Percentiles rank a stretch among this genome's conserved stretches.
These are phyloP conservation scores for Scutellaria galericulata DNA, from an alignment of 257 asterid genomes.

Conservation along the genomic window DNA sequence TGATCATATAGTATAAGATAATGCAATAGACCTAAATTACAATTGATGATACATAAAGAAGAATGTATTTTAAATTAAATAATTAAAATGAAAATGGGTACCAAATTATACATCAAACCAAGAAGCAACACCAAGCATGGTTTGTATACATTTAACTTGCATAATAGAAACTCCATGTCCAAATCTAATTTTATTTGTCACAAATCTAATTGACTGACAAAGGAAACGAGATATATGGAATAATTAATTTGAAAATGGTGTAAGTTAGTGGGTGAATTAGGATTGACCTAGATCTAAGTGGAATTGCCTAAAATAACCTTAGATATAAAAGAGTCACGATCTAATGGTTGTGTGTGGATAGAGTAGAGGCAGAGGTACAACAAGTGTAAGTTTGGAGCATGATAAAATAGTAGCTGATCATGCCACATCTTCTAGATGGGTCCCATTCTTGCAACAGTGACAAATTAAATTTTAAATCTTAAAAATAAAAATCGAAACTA, in stretches of 20 bases:
- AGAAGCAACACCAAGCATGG: no score
- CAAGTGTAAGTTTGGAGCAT: neutral
- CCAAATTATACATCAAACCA: no score
- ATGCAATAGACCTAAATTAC: no score
- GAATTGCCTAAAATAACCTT: constrained; percentile 24
- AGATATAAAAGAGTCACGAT: neutral
- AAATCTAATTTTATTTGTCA: no score
- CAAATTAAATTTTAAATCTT: neutral
- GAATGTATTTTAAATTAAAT: no score
- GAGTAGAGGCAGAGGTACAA: neutral
- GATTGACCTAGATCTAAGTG: constrained; percentile 13
- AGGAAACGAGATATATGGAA: no score
- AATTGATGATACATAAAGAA: no score
- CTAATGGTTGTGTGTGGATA: constrained; percentile 4
- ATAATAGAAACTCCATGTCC: no score
- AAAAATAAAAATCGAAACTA: neutral
- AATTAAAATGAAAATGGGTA: no score
- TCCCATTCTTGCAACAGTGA: constrained; percentile 26
- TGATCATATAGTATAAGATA: no score
- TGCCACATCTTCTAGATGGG: constrained; percentile 33
- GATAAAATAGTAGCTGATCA: constrained; percentile 22
- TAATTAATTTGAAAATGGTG: neutral
- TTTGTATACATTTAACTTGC: no score
- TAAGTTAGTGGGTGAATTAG: neutral
- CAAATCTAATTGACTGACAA: no score